Conservation (phyloP, 75 land plant genomes). For the Isoetes taiwanensis region DNA sequence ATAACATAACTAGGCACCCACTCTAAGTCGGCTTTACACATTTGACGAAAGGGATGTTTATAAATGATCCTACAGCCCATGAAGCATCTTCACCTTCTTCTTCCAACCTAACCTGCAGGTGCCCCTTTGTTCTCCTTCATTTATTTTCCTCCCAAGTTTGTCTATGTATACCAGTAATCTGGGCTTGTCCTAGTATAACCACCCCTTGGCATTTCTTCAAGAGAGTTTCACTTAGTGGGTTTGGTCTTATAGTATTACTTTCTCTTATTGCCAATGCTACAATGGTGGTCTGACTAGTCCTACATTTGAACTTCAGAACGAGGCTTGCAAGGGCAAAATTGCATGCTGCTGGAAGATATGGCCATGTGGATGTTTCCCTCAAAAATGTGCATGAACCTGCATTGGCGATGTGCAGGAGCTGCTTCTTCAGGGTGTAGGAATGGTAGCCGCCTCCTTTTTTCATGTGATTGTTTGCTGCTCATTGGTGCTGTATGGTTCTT, state of each 20-base stretch:
- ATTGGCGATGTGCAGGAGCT: slow-evolving; percentile 74
- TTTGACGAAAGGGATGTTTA: too few species aligned
- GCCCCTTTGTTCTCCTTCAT: background rate
- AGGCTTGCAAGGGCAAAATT: slow-evolving; percentile 84
- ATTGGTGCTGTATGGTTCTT: background rate
- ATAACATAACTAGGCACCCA: too few species aligned
- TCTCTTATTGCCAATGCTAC: background rate
- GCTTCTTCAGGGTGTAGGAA: slow-evolving; percentile 81
- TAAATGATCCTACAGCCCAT: too few species aligned
- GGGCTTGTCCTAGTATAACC: too few species aligned
- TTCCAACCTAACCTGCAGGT: too few species aligned
- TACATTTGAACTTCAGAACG: slow-evolving; percentile 36
- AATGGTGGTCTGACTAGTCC: slow-evolving; percentile 1
- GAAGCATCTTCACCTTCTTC: too few species aligned
- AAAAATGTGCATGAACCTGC: slow-evolving; percentile 95
- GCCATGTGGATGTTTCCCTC: slow-evolving; percentile 97
- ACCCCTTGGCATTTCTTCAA: too few species aligned
- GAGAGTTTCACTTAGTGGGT: too few species aligned
- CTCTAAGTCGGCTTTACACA: too few species aligned
- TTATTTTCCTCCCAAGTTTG: background rate
- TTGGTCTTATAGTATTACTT: too few species aligned
- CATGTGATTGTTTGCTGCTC: background rate
- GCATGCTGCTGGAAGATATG: slow-evolving; percentile 83
- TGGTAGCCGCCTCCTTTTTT: slow-evolving; percentile 28
- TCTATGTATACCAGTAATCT: background rate